phyloP scores from a whole-genome alignment of 805 yeast genomes.

The Ogataea nonfermentans region DNA sequence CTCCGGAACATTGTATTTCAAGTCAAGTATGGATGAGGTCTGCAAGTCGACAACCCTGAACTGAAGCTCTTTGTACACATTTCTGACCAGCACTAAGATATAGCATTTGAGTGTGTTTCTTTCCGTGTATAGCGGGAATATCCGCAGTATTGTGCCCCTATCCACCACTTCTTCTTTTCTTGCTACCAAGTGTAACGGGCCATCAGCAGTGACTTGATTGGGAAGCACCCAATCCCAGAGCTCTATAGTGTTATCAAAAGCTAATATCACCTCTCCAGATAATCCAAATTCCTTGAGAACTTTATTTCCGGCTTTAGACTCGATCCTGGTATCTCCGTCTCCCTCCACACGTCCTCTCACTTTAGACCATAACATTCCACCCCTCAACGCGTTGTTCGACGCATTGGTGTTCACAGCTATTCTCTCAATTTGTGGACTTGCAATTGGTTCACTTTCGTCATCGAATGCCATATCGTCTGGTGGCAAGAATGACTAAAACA shows the following conservation, averaged over 20 bases:
- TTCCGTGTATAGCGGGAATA: slow-evolving; percentile 28
- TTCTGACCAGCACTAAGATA: slow-evolving; percentile 17
- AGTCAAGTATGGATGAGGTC: background rate
- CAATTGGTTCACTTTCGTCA: too few relatives aligned
- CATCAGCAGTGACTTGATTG: slow-evolving; percentile 19
- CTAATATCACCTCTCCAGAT: slow-evolving; percentile 38
- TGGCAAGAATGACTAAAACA: background rate
- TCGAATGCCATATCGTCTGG: too few relatives aligned
- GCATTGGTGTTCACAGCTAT: background rate
- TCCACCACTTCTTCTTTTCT: slow-evolving; percentile 11
- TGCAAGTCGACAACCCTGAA: slow-evolving; percentile 11
- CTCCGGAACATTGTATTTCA: slow-evolving; percentile 5
- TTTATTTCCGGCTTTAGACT: background rate
- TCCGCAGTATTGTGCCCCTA: slow-evolving; percentile 14
- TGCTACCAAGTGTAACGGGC: slow-evolving; percentile 31
- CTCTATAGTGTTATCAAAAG: slow-evolving; percentile 30
- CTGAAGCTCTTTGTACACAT: slow-evolving; percentile 21
- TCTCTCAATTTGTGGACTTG: background rate
- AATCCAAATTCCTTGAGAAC: slow-evolving; percentile 33
- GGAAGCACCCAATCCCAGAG: slow-evolving; percentile 40
- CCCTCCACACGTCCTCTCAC: slow-evolving; percentile 5
- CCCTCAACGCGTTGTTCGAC: background rate
- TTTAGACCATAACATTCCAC: slow-evolving; percentile 3
- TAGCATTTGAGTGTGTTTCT: slow-evolving; percentile 24
- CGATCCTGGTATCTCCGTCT: slow-evolving; percentile 7